Base-by-base conservation (phyloP, 805 yeast genomes). In the Candida tibetensis region DNA sequence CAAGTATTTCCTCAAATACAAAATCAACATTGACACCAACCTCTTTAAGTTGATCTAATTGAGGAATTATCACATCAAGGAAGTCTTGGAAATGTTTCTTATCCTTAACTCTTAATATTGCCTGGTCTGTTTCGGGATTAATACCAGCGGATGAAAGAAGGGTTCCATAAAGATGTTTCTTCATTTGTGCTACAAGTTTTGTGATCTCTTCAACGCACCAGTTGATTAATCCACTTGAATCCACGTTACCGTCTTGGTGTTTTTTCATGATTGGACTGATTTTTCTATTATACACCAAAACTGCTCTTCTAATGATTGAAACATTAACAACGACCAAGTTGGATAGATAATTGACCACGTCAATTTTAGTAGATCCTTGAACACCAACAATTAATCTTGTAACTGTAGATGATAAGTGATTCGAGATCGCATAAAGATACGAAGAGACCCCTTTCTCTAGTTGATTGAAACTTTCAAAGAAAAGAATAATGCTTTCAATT, bases 11-110 rank as follows among this genome's bases (percentile, higher is more conserved):
- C 29, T 76, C 77, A 49, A 85, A 69, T 50, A 84, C 63, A 57
- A 79, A 85, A 36, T 80, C 91, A 45, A 87, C 81, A 51, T 86
- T 87, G 31, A 89, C 61, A 0, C 95, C 93, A 15, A 75, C 77
- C 0, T 64, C 58, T 49, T 79, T 79, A 48, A 88, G 61, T n/a
- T 74, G 77, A 25, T 69, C 66, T 21, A 82, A 77, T 51, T 86
- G 93, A 32, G 72, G 71, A 30, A 62, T 61, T 27, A 84, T 68
- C 7, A 77, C 68, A 29, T 71, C 63, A 2, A 82, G 66, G 39
- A 88, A 80, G 30, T 71, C 74, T 32, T 67, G 64, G 41, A 22
- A 55, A 37, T 35, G 49, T 28, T 27, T 40, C 17, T 36, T 34
- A 27, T 68, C 65, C 32, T 69, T 69, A 21, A 67, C 61, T 26